Base-by-base conservation (phyloP, 306 rosid genomes). In the Cucurbita pepo region DNA sequence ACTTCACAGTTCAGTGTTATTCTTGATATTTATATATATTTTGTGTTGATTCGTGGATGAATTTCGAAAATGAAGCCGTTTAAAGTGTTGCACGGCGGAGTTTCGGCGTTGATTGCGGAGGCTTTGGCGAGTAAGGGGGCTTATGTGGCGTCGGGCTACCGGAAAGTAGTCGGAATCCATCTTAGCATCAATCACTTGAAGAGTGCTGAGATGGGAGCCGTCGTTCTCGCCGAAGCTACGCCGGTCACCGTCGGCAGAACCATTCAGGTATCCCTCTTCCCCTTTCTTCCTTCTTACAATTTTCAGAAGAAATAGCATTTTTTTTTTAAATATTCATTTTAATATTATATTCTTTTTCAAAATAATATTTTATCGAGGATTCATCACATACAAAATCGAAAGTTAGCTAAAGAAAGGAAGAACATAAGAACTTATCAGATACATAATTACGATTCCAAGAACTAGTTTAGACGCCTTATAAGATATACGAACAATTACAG, bases 71-170 rank as follows among this genome's bases (percentile, higher is more conserved):
- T 52, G 56, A 52, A 93, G 98, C 97, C 97, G 19, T 93, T 90
- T 77, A 90, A 88, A 83, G 97, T 93, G 82, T 79, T 93, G 48
- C 98, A 93, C 83, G 98, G 98, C 76, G 98, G 98, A 10, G 89
- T 90, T 37, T 93, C 97, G 40, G 98, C 98, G 6, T 66, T 93
- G 87, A 79, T 93, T 55, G 83, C 97, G 5, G 98, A 93, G 83
- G 58, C 90, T 5, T 81, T 93, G 66, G 96, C 97, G 13, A 86
- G 91, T 62, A 78, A 81, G 2, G 87, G 94, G 43, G 90, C 94
- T 43, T 85, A 81, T 77, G 77, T 93, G 62, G 98, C 96, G 59
- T 90, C 86, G 52, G 97, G 96, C 5, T 90, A 75, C 44, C 71
- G 82, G 55, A 83, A 97, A 72, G 90, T 93, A 6, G 98, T 96